These are phyloP conservation scores for Hyaloperonospora arabidopsidis DNA, from an alignment of 352 stramenopile genomes.

Conservation along the genomic window DNA sequence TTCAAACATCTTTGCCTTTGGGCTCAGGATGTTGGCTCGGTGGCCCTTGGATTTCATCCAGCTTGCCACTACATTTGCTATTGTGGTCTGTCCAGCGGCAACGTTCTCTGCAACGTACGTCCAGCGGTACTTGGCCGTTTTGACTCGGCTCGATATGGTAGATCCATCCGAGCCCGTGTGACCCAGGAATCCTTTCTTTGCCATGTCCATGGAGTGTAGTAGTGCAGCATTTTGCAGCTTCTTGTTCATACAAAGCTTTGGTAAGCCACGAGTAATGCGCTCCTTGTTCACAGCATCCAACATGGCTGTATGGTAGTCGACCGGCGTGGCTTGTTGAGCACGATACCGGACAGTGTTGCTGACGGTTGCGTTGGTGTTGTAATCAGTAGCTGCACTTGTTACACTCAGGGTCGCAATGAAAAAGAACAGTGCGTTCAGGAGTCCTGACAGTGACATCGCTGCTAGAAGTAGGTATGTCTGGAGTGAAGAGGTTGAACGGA, in stretches of 20 bases:
- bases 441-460: conserved; percentile 15
- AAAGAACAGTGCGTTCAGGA: conserved; percentile 8
- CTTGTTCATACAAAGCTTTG: conserved; percentile 37
- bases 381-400: conserved; percentile 4
- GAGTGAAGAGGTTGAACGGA: conserved; percentile 2
- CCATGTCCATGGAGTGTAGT: conserved; percentile 39
- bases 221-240: conserved; percentile 27
- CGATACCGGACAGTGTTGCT: conserved; percentile 1
- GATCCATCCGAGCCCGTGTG: conserved; percentile 41
- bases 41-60: conserved; percentile 51
- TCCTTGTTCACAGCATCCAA: conserved; percentile 42
- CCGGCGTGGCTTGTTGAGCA: conserved; percentile 4
- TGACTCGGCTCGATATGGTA: conserved; percentile 33
- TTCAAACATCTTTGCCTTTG: conserved; percentile 25
- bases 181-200: conserved; percentile 33
- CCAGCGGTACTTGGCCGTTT: conserved; percentile 30
- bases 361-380: conserved; percentile 1
- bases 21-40: conserved; percentile 36
- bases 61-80: conserved; percentile 32
- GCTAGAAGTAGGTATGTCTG: neutral
- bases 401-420: conserved; percentile 1
- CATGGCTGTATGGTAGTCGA: conserved; percentile 26
- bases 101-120: conserved; percentile 43
- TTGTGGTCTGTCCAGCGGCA: conserved; percentile 34
- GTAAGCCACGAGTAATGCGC: conserved; percentile 27